Evolutionary conservation across 306 rosid genomes (phyloP), one percentile per base, ranked within the genome.

Genomic region (Acacia acuminata): DNA sequence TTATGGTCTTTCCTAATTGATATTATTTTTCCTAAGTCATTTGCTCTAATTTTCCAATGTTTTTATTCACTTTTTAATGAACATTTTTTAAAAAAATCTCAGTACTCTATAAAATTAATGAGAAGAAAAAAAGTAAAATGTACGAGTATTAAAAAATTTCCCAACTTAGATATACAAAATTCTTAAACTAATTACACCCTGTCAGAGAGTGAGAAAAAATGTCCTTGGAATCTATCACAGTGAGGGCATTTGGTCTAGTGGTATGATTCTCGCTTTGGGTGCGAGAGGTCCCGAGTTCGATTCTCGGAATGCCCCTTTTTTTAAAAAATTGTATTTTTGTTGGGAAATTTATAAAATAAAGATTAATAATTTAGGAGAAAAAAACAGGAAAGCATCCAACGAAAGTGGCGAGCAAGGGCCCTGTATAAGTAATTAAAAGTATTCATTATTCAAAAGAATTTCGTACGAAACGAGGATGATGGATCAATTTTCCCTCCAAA

Each of bases 401-500:
- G 0, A 17, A 51, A 51, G 58, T 16, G 55, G 55, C 55, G 6
- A 0, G 58, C 17, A 2, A 50, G 20, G 4, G 14, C 20, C 4
- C 19, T 48, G 53, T 12, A 47, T 0, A 47, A 13, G 15, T 47
- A 47, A 13, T 12, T 7, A 47, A n/a, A n/a, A 47, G 51, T 47
- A 47, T 48, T 48, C 55, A 48, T 48, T 48, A 5, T 7, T 5
- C 3, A 1, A 5, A 56, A 56, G 24, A 45, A 72, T 24, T 72
- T 20, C 60, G 76, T 72, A 8, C 42, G 60, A 47, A 82, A 40
- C 61, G 19, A 32, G 70, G 70, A 14, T 1, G 42, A 13, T 15
- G 70, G 56, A 19, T 32, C 36, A 19, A 51, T 85, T 90, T 91
- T 89, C 94, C 94, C 94, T 91, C 94, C 94, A 91, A 87, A 91